phyloP scores from a whole-genome alignment of 495 filamentous ascomycete species.

The Penicillium maclennaniae region DNA sequence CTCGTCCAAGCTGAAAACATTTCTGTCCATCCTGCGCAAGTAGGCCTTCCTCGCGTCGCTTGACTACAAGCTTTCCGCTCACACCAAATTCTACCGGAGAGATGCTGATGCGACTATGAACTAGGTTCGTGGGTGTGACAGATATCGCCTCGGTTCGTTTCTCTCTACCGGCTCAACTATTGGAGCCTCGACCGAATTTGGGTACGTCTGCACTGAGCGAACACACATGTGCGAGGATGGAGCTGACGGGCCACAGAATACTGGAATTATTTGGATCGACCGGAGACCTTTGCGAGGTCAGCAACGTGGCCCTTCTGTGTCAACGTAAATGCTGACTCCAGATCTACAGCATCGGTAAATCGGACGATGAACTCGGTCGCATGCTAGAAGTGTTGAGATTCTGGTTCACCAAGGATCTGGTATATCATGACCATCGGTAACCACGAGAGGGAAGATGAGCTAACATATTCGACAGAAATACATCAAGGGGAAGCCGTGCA shows the following conservation, averaged over 20 bases:
- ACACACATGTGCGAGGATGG: neutral
- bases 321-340: constrained; percentile 35
- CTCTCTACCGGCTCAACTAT: constrained; percentile 88
- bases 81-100: neutral
- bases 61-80: neutral
- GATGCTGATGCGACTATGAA: constrained; percentile 20
- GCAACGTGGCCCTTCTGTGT: constrained; percentile 21
- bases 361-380: constrained; percentile 82
- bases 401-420: constrained; percentile 97
- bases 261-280: constrained; percentile 96
- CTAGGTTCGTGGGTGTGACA: constrained; percentile 86
- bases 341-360: constrained; percentile 77
- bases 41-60: constrained; percentile 36
- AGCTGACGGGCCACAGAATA: constrained; percentile 61
- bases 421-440: constrained; percentile 29
- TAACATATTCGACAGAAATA: constrained; percentile 65
- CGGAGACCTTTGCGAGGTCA: constrained; percentile 85
- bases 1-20: constrained; percentile 76
- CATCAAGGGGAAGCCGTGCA: constrained; percentile 96
- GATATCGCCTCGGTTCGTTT: constrained; percentile 96
- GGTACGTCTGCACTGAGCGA: constrained; percentile 41
- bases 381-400: constrained; percentile 92
- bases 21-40: constrained; percentile 78
- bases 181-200: constrained; percentile 93
- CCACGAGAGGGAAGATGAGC: constrained; percentile 3